These are phyloP conservation scores for Scopulariopsis brevicaulis DNA, from an alignment of 2,329 filamentous ascomycete genomes.

Conservation along the genomic window DNA sequence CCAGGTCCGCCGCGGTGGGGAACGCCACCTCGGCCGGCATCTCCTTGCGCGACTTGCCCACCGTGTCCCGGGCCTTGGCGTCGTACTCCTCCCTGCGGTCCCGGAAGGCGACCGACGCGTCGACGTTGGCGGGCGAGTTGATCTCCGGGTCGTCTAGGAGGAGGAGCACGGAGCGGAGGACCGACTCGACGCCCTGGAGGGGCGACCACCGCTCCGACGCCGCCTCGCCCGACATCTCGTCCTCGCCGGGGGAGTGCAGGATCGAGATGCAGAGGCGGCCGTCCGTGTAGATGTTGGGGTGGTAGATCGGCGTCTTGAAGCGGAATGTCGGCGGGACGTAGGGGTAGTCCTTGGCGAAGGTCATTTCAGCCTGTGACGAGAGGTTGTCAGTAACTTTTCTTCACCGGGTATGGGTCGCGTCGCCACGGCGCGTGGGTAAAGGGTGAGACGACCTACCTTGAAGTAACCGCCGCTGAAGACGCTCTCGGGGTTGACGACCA, in stretches of 20 bases:
- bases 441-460: conserved; percentile 36
- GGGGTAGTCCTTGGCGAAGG: conserved; percentile 80
- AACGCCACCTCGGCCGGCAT: conserved; percentile 72
- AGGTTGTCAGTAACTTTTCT: neutral
- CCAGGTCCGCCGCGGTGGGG: conserved; percentile 60
- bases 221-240: conserved; percentile 80
- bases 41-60: conserved; percentile 64
- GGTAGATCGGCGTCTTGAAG: conserved; percentile 66
- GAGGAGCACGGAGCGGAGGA: conserved; percentile 83
- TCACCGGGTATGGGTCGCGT: neutral
- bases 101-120: conserved; percentile 77
- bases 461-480: conserved; percentile 90
- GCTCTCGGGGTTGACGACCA: conserved; percentile 87
- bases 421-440: neutral
- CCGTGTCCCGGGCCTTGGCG: conserved; percentile 53
- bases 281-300: conserved; percentile 89
- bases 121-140: conserved; percentile 87
- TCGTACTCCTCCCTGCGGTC: conserved; percentile 63
- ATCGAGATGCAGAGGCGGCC: conserved; percentile 95
- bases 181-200: conserved; percentile 86
- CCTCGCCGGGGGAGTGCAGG: conserved; percentile 82
- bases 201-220: conserved; percentile 92
- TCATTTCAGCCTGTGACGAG: conserved; percentile 60
- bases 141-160: conserved; percentile 92
- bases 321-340: conserved; percentile 82